phyloP scores from a whole-genome alignment of 495 filamentous ascomycete genomes.

The Filosporella fistucella region DNA sequence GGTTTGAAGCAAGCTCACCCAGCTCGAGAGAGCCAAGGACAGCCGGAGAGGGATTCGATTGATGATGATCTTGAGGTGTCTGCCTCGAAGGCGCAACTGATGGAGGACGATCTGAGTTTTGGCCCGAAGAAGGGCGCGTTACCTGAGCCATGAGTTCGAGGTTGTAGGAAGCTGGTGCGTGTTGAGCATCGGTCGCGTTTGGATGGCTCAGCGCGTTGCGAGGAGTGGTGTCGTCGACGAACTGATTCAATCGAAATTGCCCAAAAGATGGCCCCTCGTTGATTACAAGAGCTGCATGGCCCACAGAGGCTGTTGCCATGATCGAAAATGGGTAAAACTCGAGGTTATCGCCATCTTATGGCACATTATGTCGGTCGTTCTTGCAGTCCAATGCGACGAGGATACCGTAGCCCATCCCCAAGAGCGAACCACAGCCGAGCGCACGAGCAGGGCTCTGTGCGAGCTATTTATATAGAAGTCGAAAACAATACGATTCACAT shows the following conservation, averaged over 20 bases:
- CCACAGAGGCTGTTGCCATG: constrained; percentile 24
- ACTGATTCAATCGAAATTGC: constrained; percentile 13
- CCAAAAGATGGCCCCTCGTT: constrained; percentile 17
- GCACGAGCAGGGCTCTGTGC: no score
- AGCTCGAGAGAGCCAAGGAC: constrained; percentile 24
- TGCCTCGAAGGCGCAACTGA: constrained; percentile 11
- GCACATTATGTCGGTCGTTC: no score
- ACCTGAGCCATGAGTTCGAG: constrained; percentile 17
- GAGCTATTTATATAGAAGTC: no score
- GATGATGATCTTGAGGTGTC: constrained; percentile 8
- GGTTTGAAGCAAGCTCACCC: constrained; percentile 22
- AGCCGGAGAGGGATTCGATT: constrained; percentile 16
- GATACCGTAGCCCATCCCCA: no score
- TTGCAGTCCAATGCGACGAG: no score
- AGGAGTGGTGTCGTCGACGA: constrained; percentile 9
- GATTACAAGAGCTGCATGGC: constrained; percentile 12
- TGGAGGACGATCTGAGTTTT: constrained; percentile 13
- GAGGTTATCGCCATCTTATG: constrained; percentile 20
- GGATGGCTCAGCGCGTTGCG: constrained; percentile 1
- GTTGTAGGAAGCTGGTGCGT: background rate
- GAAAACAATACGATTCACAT: no score
- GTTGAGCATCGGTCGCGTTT: background rate
- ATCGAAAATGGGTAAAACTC: constrained; percentile 5
- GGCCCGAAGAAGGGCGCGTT: constrained; percentile 15
- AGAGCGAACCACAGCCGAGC: no score